Evolutionary conservation across 23 red algal genomes (phyloP), one percentile per base, ranked within the genome.

Genomic region (Chondrus crispus): DNA sequence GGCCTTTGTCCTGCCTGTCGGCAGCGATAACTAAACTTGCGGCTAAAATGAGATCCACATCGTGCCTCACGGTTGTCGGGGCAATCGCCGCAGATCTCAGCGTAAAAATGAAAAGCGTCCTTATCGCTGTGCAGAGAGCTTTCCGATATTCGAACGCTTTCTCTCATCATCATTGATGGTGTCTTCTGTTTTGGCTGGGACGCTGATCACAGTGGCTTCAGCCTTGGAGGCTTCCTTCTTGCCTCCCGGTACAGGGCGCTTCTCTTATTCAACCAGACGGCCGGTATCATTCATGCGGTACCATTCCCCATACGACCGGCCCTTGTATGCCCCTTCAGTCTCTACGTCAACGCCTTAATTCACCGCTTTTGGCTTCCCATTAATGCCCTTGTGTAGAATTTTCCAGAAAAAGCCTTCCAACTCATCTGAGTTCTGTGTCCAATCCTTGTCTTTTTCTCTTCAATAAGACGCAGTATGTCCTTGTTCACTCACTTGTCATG

Each of bases 271-370:
- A n/a, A n/a, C n/a, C n/a, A n/a, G n/a, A n/a, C n/a, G n/a, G n/a
- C n/a, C n/a, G n/a, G n/a, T n/a, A n/a, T n/a, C n/a, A n/a, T n/a
- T n/a, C n/a, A n/a, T n/a, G n/a, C n/a, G n/a, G n/a, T 81, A 80
- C 87, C 87, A 90, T 30, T 84, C 77, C 60, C 50, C 62, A 46
- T 92, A 92, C 20, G 77, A 73, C 75, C 41, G 71, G 26, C 76
- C 60, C 33, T 69, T 66, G n/a, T 71, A 92, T 2, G 89, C 89
- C 46, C 89, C 89, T 75, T 92, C 89, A 11, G 62, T 77, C 37
- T 92, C 89, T 29, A 92, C 89, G 55, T 92, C 89, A 40, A 92
- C 89, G 5, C 89, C 89, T 44, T 92, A 92, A 19, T 52, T 40
- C 18, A 92, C 76, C 46, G 37, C 42, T 55, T 83, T 19, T 29